Conservation (phyloP, 345 rosid genomes). For the Eutrema japonicum region DNA sequence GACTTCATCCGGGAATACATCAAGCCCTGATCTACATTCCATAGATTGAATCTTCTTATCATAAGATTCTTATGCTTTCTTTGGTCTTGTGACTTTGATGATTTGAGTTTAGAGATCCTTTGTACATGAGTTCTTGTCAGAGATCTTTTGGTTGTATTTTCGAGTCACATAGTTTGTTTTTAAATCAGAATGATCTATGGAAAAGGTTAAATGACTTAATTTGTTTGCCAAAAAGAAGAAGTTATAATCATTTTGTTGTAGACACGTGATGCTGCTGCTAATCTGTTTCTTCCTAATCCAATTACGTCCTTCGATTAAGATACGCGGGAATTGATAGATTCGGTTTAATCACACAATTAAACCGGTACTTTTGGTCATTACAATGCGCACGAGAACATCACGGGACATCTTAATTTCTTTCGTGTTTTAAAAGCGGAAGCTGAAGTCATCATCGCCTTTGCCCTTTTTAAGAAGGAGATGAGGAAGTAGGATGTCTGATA, state of each 20-base stretch:
- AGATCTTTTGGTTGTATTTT: conserved; percentile 17
- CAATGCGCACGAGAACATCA: conserved; percentile 19
- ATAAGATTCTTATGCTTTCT: conserved; percentile 21
- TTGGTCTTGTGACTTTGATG: conserved; percentile 29
- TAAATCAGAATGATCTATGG: not conserved
- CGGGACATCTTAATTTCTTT: conserved; percentile 13
- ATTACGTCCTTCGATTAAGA: not conserved
- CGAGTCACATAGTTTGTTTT: not conserved
- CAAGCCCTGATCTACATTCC: conserved; percentile 52
- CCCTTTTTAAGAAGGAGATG: not conserved
- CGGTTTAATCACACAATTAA: conserved; percentile 22
- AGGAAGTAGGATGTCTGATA: conserved; percentile 18
- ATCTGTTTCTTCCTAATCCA: not conserved
- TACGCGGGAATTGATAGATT: not conserved
- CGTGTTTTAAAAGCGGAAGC: not conserved
- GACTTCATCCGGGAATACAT: conserved; percentile 74
- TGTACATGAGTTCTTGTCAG: conserved; percentile 35
- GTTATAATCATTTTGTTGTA: not conserved
- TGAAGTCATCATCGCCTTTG: not conserved
- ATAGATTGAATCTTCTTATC: conserved; percentile 1
- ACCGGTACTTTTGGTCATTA: conserved; percentile 26
- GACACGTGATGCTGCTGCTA: not conserved
- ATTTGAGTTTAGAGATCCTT: conserved; percentile 26
- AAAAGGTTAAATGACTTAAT: not conserved
- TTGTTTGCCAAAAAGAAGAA: not conserved